Conservation (phyloP, 2,329 filamentous ascomycete species). For the Talaromyces funiculosus region DNA sequence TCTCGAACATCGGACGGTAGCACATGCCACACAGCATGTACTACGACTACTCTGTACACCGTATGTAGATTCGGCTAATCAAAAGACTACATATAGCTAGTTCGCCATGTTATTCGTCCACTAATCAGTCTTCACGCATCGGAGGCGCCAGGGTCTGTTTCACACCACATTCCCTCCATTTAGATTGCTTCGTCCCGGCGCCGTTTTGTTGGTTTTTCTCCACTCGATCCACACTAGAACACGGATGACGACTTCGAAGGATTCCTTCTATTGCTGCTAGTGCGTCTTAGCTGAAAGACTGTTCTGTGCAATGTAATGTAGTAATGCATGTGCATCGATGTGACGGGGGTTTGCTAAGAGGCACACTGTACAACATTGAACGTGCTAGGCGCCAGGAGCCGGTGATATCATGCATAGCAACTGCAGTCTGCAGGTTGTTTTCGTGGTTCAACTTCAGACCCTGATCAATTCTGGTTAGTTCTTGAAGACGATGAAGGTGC, state of each 20-base stretch:
- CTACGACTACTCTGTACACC: background rate
- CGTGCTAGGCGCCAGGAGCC: constrained; percentile 4
- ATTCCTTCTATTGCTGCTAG: constrained; percentile 4
- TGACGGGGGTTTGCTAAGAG: background rate
- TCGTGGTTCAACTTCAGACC: background rate
- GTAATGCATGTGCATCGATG: background rate
- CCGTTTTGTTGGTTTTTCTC: constrained; percentile 8
- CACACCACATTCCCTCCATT: background rate
- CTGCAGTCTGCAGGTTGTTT: background rate
- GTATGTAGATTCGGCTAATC: background rate
- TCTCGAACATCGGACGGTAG: background rate
- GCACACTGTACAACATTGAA: background rate
- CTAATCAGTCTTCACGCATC: background rate
- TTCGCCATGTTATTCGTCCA: background rate
- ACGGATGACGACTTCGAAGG: constrained; percentile 8
- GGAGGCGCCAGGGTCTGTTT: constrained; percentile 5
- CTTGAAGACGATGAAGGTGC: background rate
- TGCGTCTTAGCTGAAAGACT: background rate
- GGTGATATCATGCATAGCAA: background rate
- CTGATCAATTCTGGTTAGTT: constrained; percentile 2
- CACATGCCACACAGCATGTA: no score
- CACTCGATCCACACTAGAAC: background rate
- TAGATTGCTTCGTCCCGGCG: background rate
- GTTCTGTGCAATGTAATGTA: background rate
- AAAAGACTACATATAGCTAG: background rate